Conservation (phyloP, 768 basidiomycete genomes). For the Tephrocybe rancida region DNA sequence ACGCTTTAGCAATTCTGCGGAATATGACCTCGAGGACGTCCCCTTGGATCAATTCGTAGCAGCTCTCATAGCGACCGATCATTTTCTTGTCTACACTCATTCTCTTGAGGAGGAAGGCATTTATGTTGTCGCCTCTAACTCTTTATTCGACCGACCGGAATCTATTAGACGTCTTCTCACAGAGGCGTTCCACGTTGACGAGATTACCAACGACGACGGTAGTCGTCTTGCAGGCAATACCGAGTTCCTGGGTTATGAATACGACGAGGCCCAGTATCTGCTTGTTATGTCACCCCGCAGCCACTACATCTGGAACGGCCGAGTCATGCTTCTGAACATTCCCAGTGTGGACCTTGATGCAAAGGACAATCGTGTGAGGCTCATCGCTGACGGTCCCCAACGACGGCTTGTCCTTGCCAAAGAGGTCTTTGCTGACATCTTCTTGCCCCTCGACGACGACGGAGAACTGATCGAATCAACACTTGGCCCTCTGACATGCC, state of each 20-base stretch:
- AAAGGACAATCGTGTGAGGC: constrained; percentile 85
- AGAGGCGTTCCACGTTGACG: constrained; percentile 83
- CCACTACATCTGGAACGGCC: constrained; percentile 91
- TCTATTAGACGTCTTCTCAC: constrained; percentile 78
- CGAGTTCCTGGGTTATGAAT: constrained; percentile 48
- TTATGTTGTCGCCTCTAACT: constrained; percentile 84
- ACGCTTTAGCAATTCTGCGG: constrained; percentile 91
- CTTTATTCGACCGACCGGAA: constrained; percentile 75
- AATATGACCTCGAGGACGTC: constrained; percentile 79
- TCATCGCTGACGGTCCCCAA: constrained; percentile 89
- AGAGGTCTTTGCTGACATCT: constrained; percentile 68
- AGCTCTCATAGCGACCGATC: constrained; percentile 79
- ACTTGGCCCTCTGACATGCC: constrained; percentile 47
- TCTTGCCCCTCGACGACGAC: constrained; percentile 66
- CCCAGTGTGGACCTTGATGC: constrained; percentile 80
- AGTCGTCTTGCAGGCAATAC: constrained; percentile 39
- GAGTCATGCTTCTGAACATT: constrained; percentile 77
- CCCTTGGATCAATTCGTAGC: constrained; percentile 81
- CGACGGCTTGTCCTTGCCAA: constrained; percentile 77
- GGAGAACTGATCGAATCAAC: constrained; percentile 48
- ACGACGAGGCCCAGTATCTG: constrained; percentile 73
- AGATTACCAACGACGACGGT: constrained; percentile 58
- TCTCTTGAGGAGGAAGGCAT: constrained; percentile 86
- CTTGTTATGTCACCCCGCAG: constrained; percentile 84
- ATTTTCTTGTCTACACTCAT: constrained; percentile 93